Base-by-base conservation (phyloP, 1,284 basidiomycete species). In the Pholiota adiposa region DNA sequence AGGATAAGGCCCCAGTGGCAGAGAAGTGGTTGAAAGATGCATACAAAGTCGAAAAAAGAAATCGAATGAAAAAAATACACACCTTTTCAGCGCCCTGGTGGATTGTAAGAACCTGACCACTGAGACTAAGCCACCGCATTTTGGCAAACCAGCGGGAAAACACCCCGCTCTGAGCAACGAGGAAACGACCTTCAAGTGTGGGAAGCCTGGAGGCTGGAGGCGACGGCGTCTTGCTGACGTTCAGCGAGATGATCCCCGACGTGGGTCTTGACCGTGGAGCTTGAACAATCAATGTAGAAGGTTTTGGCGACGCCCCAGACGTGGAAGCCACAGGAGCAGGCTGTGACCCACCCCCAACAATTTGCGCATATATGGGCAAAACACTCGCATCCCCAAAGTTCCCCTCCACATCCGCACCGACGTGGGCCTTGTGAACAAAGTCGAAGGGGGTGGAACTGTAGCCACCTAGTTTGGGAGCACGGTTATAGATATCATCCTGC, bases 401-500 rank as follows among this genome's bases (percentile, higher is more conserved):
- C 7, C 65, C 67, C 21, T 54, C 53, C 5, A 65, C 63, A 8
- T 68, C 65, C 9, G 63, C 61, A 4, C 75, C 75, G 50, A 77
- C 71, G 60, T 79, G 77, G 9, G 72, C 70, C 51, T 75, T 73
- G 64, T 79, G 77, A 16, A 72, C 67, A 56, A 79, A 77, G 38
- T 69, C 72, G 51, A 73, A 74, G 16, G 77, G 76, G 4, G 40
- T 21, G 19, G 64, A 68, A 52, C 69, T 73, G 49, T 73, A 71
- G 11, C 66, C 68, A 8, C 72, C 72, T 9, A 75, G 70, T 9
- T 75, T 75, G 71, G 75, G 2, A 74, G 72, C 44, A 70, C 69
- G 44, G 44, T 18, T 46, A 59, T 78, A 78, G 19, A 79, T 73
- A 56, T 78, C 77, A 56, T 79, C 77, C 54, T 76, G 74, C 77